Percentiles rank a stretch among this genome's conserved stretches.
phyloP scores from a whole-genome alignment of 2,329 filamentous ascomycete species.

The Fusarium sp. region DNA sequence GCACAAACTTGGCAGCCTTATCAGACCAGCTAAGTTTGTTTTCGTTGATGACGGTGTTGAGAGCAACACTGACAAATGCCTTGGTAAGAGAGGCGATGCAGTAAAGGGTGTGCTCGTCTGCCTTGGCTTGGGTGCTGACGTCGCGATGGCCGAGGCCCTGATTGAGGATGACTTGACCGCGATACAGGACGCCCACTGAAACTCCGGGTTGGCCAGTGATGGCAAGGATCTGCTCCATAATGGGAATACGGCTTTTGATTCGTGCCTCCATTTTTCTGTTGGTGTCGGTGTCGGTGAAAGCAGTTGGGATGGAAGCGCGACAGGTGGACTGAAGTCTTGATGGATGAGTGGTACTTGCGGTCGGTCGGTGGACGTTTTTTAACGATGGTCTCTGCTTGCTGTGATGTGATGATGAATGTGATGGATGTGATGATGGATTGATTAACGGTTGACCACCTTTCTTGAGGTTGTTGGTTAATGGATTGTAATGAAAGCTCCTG shows the following conservation, averaged over 20 bases:
- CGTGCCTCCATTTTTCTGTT: conserved; percentile 8
- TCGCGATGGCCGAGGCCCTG: neutral
- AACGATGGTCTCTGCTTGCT: no score
- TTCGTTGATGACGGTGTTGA: neutral
- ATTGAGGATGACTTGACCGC: conserved; percentile 6
- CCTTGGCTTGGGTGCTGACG: neutral
- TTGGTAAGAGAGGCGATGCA: conserved; percentile 6
- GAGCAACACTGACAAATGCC: neutral
- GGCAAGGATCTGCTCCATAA: conserved; percentile 8
- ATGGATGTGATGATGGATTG: no score
- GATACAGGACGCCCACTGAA: conserved; percentile 7
- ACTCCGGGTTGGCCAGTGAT: conserved; percentile 10
- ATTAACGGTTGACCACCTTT: no score
- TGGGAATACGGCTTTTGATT: conserved; percentile 1
- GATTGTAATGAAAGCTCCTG: no score
- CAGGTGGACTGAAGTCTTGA: no score
- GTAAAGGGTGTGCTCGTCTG: conserved; percentile 2
- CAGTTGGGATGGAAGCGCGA: no score
- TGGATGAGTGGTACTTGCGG: no score
- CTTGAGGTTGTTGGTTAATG: no score
- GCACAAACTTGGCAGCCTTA: neutral
- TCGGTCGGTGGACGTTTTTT: no score
- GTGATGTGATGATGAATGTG: no score
- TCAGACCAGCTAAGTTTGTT: neutral
- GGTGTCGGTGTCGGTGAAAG: no score